Base-by-base conservation (phyloP, 768 basidiomycete genomes). In the Tephrocybe sp. region DNA sequence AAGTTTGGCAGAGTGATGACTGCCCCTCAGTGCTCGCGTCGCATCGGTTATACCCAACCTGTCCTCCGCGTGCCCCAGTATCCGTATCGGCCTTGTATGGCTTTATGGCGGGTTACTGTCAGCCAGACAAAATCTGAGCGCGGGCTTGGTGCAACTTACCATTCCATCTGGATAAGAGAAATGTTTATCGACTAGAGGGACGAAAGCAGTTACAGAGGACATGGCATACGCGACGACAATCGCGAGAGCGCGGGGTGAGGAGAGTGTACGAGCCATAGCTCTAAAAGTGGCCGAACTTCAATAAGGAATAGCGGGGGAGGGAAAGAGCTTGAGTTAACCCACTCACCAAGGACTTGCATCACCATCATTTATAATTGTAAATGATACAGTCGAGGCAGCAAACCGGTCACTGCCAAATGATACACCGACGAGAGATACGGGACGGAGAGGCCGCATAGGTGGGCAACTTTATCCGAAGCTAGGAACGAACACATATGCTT, bases 1-100 rank as follows among this genome's bases (percentile, higher is more conserved):
- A 60, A 1, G 84, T 86, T 64, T 85, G 84, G 62, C 84, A 85
- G 18, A 75, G 56, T 0, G 85, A 85, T 3, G 70, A 24, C 50
- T 74, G 80, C 53, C 71, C 75, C 63, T 81, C 70, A 4, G 84
- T 85, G 24, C 78, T 79, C 1, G 77, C 72, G 65, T 84, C 82
- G 67, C 83, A 85, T 4, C 68, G 58, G 63, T 83, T 83, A 72
- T 81, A 81, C 11, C 85, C 85, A n/a, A 51, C 54, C 56, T 85
- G 84, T 11, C 69, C 62, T 4, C 85, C 86, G 53, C 85, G 82
- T 21, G 64, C 60, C 38, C 69, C 43, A 17, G 58, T 68, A 54
- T 68, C 66, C 37, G 74, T 64, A 42, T 79, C 75, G 33, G 71
- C 80, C 64, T 81, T 71, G 60, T 78, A 74, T 2, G 83, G 83